phyloP scores from a whole-genome alignment of 805 yeast genomes.

The Candida nonsorbophila region DNA sequence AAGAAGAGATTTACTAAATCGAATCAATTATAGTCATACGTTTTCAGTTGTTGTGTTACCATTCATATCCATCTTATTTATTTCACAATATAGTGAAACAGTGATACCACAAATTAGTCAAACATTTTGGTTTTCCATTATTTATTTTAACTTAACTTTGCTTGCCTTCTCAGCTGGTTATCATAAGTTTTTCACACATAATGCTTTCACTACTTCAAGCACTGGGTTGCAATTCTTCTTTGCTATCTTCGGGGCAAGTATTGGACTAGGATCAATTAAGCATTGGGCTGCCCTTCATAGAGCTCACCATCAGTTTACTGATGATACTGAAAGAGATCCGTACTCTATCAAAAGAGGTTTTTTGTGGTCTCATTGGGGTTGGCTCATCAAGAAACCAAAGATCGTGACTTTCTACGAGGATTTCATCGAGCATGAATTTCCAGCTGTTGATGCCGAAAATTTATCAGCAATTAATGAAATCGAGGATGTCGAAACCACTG shows the following conservation, averaged over 20 bases:
- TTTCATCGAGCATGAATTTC: slow-evolving; percentile 33
- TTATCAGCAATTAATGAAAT: slow-evolving; percentile 7
- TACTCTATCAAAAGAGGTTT: slow-evolving; percentile 79
- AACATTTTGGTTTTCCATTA: slow-evolving; percentile 23
- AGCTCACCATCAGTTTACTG: slow-evolving; percentile 82
- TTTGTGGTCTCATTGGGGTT: slow-evolving; percentile 81
- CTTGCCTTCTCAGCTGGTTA: slow-evolving; percentile 39
- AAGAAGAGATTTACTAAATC: background rate
- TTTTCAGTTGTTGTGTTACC: slow-evolving; percentile 32
- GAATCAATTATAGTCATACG: slow-evolving; percentile 32
- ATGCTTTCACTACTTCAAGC: slow-evolving; percentile 24
- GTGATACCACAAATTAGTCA: slow-evolving; percentile 19
- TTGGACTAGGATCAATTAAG: slow-evolving; percentile 70
- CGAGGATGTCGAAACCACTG: slow-evolving; percentile 1
- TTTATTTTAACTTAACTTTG: slow-evolving; percentile 31
- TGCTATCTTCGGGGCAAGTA: slow-evolving; percentile 62
- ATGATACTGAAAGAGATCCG: slow-evolving; percentile 85
- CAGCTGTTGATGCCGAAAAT: slow-evolving; percentile 8
- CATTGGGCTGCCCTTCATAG: slow-evolving; percentile 84
- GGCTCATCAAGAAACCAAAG: slow-evolving; percentile 67
- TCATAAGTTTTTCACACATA: slow-evolving; percentile 39
- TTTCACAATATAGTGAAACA: slow-evolving; percentile 13
- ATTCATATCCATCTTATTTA: slow-evolving; percentile 19
- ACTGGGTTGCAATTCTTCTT: slow-evolving; percentile 41
- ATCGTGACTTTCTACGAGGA: slow-evolving; percentile 23